phyloP scores from a whole-genome alignment of 331 rosid species.

The Pyrus hybrid region DNA sequence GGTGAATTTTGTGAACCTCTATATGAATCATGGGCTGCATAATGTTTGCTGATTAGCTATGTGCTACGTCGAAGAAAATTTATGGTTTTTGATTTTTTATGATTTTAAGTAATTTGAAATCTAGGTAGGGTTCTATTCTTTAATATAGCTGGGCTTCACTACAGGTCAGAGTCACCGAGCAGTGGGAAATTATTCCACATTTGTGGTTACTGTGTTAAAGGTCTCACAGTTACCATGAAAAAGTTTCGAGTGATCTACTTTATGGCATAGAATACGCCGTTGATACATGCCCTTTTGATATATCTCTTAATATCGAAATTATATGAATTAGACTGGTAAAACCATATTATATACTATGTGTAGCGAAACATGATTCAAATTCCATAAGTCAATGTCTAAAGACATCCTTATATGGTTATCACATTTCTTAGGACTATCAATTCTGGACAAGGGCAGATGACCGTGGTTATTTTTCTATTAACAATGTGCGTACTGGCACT shows the following conservation, averaged over 20 bases:
- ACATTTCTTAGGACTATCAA: slow-evolving; percentile 60
- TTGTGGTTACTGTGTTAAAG: not conserved
- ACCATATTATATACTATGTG: not conserved
- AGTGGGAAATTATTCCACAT: not conserved
- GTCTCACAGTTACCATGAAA: not conserved
- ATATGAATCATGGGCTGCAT: not conserved
- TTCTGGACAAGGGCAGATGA: slow-evolving; percentile 64
- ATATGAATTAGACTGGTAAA: not conserved
- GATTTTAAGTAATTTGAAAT: not conserved
- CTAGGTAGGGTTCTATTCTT: not conserved
- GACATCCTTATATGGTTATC: not conserved
- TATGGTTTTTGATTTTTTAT: not conserved
- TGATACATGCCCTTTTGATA: not conserved
- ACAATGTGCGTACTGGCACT: slow-evolving; percentile 47
- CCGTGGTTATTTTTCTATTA: slow-evolving; percentile 53
- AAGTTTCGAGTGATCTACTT: not conserved
- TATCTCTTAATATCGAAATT: not conserved
- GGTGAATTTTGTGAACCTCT: slow-evolving; percentile 30
- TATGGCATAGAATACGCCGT: not conserved
- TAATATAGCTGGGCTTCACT: not conserved
- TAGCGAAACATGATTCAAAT: not conserved
- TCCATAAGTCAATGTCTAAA: not conserved
- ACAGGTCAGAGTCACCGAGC: not conserved
- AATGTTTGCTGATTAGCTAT: not conserved
- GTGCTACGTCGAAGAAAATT: not conserved